These are phyloP conservation scores for Schwanniomyces pseudopolymorphus DNA, from an alignment of 805 yeast species.

Conservation along the genomic window DNA sequence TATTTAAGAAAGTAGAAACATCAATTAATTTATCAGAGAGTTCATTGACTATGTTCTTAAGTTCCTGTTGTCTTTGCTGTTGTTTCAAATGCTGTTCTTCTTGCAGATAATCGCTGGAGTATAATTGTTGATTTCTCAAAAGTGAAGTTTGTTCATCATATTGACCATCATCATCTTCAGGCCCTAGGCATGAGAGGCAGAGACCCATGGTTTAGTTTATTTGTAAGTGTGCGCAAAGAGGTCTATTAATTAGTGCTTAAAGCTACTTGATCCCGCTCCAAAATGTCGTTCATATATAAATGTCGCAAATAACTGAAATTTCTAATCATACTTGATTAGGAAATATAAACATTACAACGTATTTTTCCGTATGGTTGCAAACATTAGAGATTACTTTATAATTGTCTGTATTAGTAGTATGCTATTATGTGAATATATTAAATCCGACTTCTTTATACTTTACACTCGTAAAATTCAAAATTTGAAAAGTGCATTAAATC, in stretches of 20 bases:
- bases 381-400: too few species aligned
- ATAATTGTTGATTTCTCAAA: constrained; percentile 23
- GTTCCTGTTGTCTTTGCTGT: constrained; percentile 47
- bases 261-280: not conserved
- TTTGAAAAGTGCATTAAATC: too few species aligned
- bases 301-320: not conserved
- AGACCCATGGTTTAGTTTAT: constrained; percentile 38
- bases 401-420: too few species aligned
- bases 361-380: too few species aligned
- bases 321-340: not conserved
- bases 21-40: constrained; percentile 35
- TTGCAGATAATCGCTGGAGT: constrained; percentile 34
- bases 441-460: too few species aligned
- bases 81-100: constrained; percentile 38
- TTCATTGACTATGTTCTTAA: constrained; percentile 48
- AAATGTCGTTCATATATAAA: not conserved
- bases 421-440: too few species aligned
- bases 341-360: not conserved
- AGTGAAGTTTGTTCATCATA: constrained; percentile 40
- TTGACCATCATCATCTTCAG: constrained; percentile 36
- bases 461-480: too few species aligned
- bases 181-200: constrained; percentile 47
- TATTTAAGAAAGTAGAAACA: constrained; percentile 31
- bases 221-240: not conserved
- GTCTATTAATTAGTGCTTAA: not conserved